Evolutionary conservation across 2,329 filamentous ascomycete genomes (phyloP).

Genomic region (Arthrocladium fulminans): DNA sequence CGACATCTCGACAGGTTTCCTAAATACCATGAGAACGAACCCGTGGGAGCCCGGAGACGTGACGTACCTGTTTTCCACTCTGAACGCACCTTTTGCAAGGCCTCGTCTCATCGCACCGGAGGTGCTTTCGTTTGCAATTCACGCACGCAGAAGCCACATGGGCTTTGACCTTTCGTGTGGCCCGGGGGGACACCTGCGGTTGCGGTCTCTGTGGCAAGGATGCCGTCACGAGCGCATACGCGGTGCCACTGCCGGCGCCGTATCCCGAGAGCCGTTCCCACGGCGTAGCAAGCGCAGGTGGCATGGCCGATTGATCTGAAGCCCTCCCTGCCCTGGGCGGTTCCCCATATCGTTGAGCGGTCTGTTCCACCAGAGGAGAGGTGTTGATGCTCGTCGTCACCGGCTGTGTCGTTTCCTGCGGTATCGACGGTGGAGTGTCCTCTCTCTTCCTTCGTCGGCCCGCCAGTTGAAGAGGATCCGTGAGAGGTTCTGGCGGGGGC

Average conservation of each 20-base stretch:
- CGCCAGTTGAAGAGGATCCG: slow-evolving; percentile 30
- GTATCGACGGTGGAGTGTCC: slow-evolving; percentile 21
- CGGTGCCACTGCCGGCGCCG: slow-evolving; percentile 14
- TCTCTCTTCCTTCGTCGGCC: slow-evolving; percentile 27
- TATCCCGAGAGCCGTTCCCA: slow-evolving; percentile 19
- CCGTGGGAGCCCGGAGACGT: neutral
- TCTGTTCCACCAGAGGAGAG: slow-evolving; percentile 8
- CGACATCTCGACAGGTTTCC: slow-evolving; percentile 38
- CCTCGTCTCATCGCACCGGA: slow-evolving; percentile 38
- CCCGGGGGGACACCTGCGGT: slow-evolving; percentile 26
- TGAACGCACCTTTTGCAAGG: slow-evolving; percentile 39
- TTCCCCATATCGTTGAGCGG: slow-evolving; percentile 16
- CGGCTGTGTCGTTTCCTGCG: neutral
- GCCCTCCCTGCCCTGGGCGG: slow-evolving; percentile 16
- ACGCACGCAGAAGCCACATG: slow-evolving; percentile 42
- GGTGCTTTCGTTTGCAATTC: slow-evolving; percentile 42
- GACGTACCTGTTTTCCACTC: slow-evolving; percentile 38
- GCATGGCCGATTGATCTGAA: slow-evolving; percentile 17
- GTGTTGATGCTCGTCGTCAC: neutral
- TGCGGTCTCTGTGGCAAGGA: slow-evolving; percentile 20
- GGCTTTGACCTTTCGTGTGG: slow-evolving; percentile 38
- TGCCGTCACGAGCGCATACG: slow-evolving; percentile 17
- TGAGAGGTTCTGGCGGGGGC: slow-evolving; percentile 30
- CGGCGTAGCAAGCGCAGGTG: slow-evolving; percentile 10
- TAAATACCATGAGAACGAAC: slow-evolving; percentile 14